phyloP scores from a whole-genome alignment of 2,329 filamentous ascomycete genomes.

The Aspergillus neoniger region DNA sequence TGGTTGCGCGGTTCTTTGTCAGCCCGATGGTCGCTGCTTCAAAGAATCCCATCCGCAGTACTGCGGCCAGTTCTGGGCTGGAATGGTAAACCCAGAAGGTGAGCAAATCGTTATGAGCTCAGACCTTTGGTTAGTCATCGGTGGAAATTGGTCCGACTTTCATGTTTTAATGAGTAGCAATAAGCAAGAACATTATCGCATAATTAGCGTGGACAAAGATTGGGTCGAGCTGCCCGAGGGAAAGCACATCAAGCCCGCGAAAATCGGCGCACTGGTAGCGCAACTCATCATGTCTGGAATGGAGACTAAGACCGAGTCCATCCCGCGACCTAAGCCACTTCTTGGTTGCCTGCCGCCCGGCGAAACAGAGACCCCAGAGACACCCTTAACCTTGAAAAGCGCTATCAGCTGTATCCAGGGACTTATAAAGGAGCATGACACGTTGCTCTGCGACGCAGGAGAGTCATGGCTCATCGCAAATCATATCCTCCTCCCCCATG shows the following conservation, averaged over 20 bases:
- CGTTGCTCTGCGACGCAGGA: constrained; percentile 11
- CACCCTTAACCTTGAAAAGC: constrained; percentile 1
- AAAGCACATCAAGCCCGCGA: background rate
- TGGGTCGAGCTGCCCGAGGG: background rate
- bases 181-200: background rate
- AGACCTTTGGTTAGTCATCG: constrained; percentile 10
- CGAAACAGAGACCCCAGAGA: background rate
- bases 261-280: background rate
- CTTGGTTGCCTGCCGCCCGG: background rate
- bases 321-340: background rate
- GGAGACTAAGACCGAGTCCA: background rate
- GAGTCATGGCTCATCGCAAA: constrained; percentile 15
- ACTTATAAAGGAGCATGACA: background rate
- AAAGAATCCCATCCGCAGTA: constrained; percentile 12
- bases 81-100: constrained; percentile 1
- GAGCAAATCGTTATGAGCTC: constrained; percentile 1
- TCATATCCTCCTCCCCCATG: constrained; percentile 7
- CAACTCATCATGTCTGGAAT: constrained; percentile 2
- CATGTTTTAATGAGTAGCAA: background rate
- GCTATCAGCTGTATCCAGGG: constrained; percentile 5
- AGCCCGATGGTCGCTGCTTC: constrained; percentile 11
- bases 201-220: constrained; percentile 1
- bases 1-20: constrained; percentile 12
- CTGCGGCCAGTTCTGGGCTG: constrained; percentile 9
- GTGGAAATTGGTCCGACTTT: constrained; percentile 10